Evolutionary conservation across 805 yeast genomes (phyloP).

Genomic region (Komagataella kurtzmanii): DNA sequence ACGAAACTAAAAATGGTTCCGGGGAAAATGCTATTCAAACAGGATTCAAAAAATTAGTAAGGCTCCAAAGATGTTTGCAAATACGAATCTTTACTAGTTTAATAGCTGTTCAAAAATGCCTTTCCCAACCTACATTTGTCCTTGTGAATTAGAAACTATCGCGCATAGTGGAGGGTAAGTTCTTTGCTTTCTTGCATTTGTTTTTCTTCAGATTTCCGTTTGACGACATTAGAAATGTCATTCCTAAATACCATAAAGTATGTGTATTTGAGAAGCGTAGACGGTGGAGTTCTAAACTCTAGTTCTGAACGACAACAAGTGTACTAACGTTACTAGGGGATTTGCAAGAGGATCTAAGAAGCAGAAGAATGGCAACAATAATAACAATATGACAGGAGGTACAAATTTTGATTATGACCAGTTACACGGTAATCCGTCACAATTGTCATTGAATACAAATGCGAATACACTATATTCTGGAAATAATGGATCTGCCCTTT

Average conservation of each 20-base stretch:
- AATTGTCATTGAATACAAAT: conserved; percentile 7
- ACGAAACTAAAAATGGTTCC: too few relatives aligned
- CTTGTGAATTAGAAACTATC: too few relatives aligned
- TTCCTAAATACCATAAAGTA: background rate
- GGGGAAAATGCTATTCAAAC: too few relatives aligned
- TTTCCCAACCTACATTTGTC: too few relatives aligned
- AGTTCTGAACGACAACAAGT: background rate
- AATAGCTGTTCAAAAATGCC: too few relatives aligned
- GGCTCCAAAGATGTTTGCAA: too few relatives aligned
- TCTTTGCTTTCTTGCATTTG: too few relatives aligned
- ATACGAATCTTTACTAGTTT: too few relatives aligned
- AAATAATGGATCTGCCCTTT: conserved; percentile 30
- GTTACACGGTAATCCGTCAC: conserved; percentile 4
- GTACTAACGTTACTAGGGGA: background rate
- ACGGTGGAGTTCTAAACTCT: background rate
- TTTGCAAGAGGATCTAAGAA: background rate
- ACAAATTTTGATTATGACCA: conserved; percentile 11
- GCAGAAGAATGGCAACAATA: conserved; percentile 17
- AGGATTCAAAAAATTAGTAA: too few relatives aligned
- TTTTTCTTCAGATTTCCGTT: too few relatives aligned
- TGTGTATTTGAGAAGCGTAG: background rate
- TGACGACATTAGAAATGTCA: background rate
- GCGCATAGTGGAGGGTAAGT: too few relatives aligned
- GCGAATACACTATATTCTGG: conserved; percentile 12
- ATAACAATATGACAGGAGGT: conserved; percentile 3